Evolutionary conservation across 768 basidiomycete species (phyloP).

Genomic region (Macrolepiota albuminosa): DNA sequence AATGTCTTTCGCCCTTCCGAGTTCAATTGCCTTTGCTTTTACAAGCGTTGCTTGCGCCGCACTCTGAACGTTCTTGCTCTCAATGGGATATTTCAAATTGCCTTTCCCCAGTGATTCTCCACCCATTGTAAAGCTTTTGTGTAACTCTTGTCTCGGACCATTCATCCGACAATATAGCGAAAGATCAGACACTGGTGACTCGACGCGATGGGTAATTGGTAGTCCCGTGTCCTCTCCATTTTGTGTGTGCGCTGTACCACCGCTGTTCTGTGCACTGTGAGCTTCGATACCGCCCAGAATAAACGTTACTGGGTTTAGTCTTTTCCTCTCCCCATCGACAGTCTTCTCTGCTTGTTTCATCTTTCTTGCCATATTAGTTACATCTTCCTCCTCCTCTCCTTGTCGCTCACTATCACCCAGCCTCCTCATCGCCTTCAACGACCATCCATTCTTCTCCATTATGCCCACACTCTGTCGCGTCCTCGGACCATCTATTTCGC

Average conservation of each 20-base stretch:
- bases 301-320: not conserved
- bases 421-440: not conserved
- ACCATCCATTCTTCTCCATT: not conserved
- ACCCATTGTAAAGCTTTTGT: not conserved
- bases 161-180: not conserved
- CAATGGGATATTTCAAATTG: not conserved
- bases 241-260: not conserved
- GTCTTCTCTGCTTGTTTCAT: not conserved
- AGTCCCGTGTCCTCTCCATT: not conserved
- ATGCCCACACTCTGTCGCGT: not conserved
- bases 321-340: not conserved
- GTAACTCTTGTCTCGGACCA: not conserved
- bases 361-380: not conserved
- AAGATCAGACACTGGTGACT: not conserved
- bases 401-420: not conserved
- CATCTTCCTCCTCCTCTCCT: not conserved
- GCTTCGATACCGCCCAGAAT: not conserved
- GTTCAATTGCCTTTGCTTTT: not conserved
- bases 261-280: not conserved
- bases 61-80: not conserved
- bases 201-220: not conserved
- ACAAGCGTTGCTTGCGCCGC: not conserved
- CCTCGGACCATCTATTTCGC: not conserved
- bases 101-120: not conserved
- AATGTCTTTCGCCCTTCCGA: not conserved